A percentile compares a stretch with the other conserved stretches of the same genome.
These are phyloP conservation scores for Selaginella tamariscina DNA, from an alignment of 75 land plant genomes.

Conservation along the genomic window DNA sequence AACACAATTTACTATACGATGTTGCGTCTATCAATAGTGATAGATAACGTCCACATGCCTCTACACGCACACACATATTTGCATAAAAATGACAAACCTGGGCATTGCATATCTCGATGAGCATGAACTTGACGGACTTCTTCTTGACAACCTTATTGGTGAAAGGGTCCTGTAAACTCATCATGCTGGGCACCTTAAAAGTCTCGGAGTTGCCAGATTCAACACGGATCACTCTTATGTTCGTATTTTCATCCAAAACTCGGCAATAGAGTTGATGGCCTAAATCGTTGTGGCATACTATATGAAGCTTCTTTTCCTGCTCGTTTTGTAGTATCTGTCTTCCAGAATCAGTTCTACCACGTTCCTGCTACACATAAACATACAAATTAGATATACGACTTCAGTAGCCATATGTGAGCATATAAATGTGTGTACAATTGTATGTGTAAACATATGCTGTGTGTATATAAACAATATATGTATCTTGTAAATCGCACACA, in stretches of 20 bases:
- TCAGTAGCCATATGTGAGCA: too few species aligned
- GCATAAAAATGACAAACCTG: slow-evolving; percentile 34
- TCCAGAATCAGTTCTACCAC: not conserved
- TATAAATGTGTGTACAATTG: too few species aligned
- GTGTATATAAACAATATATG: not conserved
- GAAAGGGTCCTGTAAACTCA: slow-evolving; percentile 46
- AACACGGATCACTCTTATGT: slow-evolving; percentile 37
- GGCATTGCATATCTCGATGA: slow-evolving; percentile 45
- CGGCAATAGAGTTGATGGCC: slow-evolving; percentile 70
- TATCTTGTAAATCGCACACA: not conserved
- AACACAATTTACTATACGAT: not conserved
- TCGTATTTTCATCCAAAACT: slow-evolving; percentile 36
- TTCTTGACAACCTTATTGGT: slow-evolving; percentile 25
- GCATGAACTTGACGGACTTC: slow-evolving; percentile 33
- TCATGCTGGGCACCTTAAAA: slow-evolving; percentile 54
- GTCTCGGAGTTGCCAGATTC: slow-evolving; percentile 52
- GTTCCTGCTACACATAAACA: not conserved
- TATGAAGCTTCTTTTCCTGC: slow-evolving; percentile 13
- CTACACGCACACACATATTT: not conserved
- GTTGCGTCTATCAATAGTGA: not conserved
- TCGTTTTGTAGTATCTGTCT: not conserved
- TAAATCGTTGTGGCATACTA: slow-evolving; percentile 69
- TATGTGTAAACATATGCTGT: too few species aligned
- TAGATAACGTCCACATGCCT: not conserved
- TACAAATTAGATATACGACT: too few species aligned